Evolutionary conservation across 495 filamentous ascomycete genomes (phyloP).

Genomic region (Penicillium steckii): DNA sequence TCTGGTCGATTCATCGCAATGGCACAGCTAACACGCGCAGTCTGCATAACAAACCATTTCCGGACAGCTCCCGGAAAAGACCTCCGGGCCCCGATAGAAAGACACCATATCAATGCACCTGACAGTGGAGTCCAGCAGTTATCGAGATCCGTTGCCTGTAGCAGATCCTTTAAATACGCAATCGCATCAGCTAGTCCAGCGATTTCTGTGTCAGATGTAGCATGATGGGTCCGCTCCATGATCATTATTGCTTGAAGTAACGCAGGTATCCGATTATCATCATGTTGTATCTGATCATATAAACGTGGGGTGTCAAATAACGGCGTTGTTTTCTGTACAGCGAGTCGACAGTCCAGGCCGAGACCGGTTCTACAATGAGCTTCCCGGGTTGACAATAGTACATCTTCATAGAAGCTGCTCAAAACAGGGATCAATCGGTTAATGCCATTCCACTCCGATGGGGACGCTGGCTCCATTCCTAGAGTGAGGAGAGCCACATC

Average conservation of each 20-base stretch:
- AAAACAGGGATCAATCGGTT: not conserved
- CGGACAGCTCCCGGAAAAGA: not conserved
- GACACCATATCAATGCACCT: conserved; percentile 23
- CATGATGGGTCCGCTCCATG: not conserved
- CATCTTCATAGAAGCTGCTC: not conserved
- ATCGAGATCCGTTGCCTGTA: conserved; percentile 12
- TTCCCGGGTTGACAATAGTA: not conserved
- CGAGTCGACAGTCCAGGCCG: not conserved
- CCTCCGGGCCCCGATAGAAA: conserved; percentile 15
- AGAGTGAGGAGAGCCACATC: not conserved
- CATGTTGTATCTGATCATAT: not conserved
- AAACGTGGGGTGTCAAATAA: not conserved
- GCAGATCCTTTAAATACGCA: conserved; percentile 7
- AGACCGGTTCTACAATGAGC: not conserved
- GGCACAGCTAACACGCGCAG: conserved; percentile 10
- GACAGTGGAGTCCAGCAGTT: conserved; percentile 11
- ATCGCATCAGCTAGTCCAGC: not conserved
- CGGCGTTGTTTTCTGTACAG: not conserved
- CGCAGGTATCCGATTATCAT: conserved; percentile 5
- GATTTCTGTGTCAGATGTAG: not conserved
- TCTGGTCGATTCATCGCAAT: conserved; percentile 7
- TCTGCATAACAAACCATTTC: conserved; percentile 21
- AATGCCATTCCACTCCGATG: not conserved
- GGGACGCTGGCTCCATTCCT: not conserved
- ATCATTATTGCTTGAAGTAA: conserved; percentile 3